Evolutionary conservation across 2,329 filamentous ascomycete species (phyloP).

Genomic region (Colletotrichum tamarilloi): DNA sequence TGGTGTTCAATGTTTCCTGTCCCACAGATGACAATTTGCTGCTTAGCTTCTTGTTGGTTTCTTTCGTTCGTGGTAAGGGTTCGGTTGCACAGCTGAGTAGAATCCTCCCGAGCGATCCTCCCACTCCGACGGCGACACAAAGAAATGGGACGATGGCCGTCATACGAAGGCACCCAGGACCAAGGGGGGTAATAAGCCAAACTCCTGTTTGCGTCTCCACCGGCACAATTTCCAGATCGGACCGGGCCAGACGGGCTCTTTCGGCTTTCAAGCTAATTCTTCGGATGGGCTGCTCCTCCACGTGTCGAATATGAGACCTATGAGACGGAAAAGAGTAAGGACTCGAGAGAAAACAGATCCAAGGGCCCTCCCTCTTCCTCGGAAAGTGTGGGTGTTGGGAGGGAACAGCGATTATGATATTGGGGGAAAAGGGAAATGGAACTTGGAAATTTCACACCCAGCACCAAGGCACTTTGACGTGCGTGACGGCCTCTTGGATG

Average conservation of each 20-base stretch:
- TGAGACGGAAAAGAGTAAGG: conserved; percentile 8
- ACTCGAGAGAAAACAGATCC: neutral
- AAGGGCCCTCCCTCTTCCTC: neutral
- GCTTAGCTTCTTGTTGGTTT: neutral
- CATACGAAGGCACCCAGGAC: conserved; percentile 24
- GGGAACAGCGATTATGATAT: conserved; percentile 31
- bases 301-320: conserved; percentile 30
- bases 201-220: conserved; percentile 33
- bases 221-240: conserved; percentile 22
- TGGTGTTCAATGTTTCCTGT: neutral
- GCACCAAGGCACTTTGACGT: conserved; percentile 27
- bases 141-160: conserved; percentile 20
- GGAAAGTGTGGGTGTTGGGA: conserved; percentile 3
- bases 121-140: conserved; percentile 6
- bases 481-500: conserved; percentile 22
- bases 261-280: conserved; percentile 9
- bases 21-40: neutral
- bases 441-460: conserved; percentile 2
- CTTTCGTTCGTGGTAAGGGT: conserved; percentile 2
- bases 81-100: conserved; percentile 26
- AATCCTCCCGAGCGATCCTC: conserved; percentile 13
- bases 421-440: neutral
- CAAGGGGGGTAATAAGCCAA: conserved; percentile 12
- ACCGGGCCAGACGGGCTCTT: conserved; percentile 17
- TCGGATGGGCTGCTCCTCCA: conserved; percentile 20